Evolutionary conservation across 2,329 filamentous ascomycete species (phyloP), one percentile per base, ranked within the genome.

Genomic region (Tolypocladium capitatum): DNA sequence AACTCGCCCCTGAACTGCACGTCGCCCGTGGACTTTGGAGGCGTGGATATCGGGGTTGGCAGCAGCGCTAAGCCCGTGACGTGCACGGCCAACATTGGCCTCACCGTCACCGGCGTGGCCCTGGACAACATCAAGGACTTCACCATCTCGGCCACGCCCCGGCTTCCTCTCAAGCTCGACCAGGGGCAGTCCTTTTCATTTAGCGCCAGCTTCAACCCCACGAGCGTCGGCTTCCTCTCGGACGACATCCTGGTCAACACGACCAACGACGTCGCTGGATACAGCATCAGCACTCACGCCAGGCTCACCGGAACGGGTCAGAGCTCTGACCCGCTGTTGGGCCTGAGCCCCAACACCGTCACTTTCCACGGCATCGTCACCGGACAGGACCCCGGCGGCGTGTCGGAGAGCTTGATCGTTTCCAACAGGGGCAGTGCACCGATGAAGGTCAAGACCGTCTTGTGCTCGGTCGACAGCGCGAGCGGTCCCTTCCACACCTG

Each of bases 1-100:
- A 77, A 73, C 35, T 55, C 67, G 4, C 70, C 76, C 0, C 60
- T 80, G 2, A 75, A 77, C 56, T 80, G 76, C 55, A 72, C 73
- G 0, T 63, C 70, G 0, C 67, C 69, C 0, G 57, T 69, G 27
- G 63, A 69, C 21, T 78, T 79, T 52, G 72, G 72, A 2, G 65
- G 58, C 1, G 62, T 67, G 1, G 63, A 72, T 32, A 60, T 76
- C 33, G 64, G 65, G 14, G 62, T 58, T 14, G 53, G 49, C 3
- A 64, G 60, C 20, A 46, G 21, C 7, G 41, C 48, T 0, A 56
- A 59, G 50, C 48, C 52, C 0, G 56, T 80, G 4, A 72, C 64
- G 3, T 80, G 76, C 59, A 68, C 53, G 2, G 75, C 76, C 1
- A 62, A 68, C 10, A 66, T 72, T 21, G 65, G 57, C 4, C 60